Evolutionary conservation across 768 basidiomycete genomes (phyloP).

Genomic region (Wakefieldia striispora): DNA sequence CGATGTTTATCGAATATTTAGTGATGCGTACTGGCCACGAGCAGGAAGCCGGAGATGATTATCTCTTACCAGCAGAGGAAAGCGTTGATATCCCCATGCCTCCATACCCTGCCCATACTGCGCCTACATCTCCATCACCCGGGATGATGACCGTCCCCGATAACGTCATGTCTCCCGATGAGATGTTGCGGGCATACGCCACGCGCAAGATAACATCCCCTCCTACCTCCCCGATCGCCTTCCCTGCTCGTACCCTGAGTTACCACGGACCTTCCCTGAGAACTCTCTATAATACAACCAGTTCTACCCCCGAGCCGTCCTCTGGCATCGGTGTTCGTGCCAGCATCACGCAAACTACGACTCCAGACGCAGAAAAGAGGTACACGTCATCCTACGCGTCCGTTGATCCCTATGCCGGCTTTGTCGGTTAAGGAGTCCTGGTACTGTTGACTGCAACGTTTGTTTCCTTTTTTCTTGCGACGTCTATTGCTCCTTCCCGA

Average conservation of each 20-base stretch:
- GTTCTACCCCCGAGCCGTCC: slow-evolving; percentile 11
- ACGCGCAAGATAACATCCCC: slow-evolving; percentile 39
- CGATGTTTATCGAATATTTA: slow-evolving; percentile 25
- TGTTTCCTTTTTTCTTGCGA: background rate
- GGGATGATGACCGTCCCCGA: slow-evolving; percentile 42
- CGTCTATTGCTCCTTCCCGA: background rate
- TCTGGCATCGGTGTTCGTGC: background rate
- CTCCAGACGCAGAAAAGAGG: slow-evolving; percentile 19
- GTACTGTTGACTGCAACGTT: background rate
- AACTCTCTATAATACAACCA: slow-evolving; percentile 25
- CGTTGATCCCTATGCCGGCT: slow-evolving; percentile 25
- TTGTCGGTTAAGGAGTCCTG: background rate
- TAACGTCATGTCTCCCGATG: slow-evolving; percentile 60
- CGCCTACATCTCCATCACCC: slow-evolving; percentile 34
- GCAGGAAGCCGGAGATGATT: slow-evolving; percentile 36
- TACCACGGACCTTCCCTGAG: slow-evolving; percentile 28
- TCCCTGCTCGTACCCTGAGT: slow-evolving; percentile 26
- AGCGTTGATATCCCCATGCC: slow-evolving; percentile 30
- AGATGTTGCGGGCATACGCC: slow-evolving; percentile 74
- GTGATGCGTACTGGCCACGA: slow-evolving; percentile 70
- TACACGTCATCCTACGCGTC: slow-evolving; percentile 25
- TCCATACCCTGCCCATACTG: slow-evolving; percentile 33
- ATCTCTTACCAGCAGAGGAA: slow-evolving; percentile 39
- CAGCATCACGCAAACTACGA: slow-evolving; percentile 9
- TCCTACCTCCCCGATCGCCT: slow-evolving; percentile 31